These are phyloP conservation scores for Lepidium africanum DNA, from an alignment of 345 rosid genomes.

Conservation along the genomic window DNA sequence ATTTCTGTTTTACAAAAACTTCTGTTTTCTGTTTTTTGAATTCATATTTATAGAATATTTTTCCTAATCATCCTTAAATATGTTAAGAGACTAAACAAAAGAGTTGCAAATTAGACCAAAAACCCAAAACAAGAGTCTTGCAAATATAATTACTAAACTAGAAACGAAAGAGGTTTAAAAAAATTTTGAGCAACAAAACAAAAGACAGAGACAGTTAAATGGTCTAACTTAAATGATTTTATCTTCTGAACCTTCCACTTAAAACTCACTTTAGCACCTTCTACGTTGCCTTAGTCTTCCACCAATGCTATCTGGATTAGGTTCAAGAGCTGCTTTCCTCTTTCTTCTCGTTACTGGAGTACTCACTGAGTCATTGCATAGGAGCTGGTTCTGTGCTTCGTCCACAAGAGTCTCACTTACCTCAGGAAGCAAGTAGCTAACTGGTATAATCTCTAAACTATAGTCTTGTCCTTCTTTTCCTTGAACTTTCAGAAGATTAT, in stretches of 20 bases:
- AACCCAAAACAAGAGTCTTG: too few relatives aligned
- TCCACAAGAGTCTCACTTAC: too few relatives aligned
- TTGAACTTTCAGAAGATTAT: too few relatives aligned
- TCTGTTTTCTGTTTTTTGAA: background rate
- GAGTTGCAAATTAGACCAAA: background rate
- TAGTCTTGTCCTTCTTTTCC: too few relatives aligned
- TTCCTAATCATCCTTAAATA: background rate
- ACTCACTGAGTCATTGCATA: background rate
- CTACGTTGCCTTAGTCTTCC: slow-evolving; percentile 18
- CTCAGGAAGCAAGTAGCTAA: too few relatives aligned
- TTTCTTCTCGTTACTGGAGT: slow-evolving; percentile 12
- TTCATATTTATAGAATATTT: background rate
- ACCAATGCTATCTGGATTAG: slow-evolving; percentile 32
- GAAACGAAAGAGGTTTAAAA: background rate
- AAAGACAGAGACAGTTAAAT: background rate
- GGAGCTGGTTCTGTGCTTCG: background rate
- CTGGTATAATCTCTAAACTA: too few relatives aligned
- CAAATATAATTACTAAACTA: background rate
- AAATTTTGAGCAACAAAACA: background rate
- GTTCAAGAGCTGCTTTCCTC: slow-evolving; percentile 17
- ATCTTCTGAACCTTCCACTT: background rate
- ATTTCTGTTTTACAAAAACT: background rate
- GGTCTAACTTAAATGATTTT: background rate
- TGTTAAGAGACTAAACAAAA: background rate
- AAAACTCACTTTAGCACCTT: background rate